Base-by-base conservation (phyloP, 441 rosid genomes). In the Pelargonium myrrhifolium region DNA sequence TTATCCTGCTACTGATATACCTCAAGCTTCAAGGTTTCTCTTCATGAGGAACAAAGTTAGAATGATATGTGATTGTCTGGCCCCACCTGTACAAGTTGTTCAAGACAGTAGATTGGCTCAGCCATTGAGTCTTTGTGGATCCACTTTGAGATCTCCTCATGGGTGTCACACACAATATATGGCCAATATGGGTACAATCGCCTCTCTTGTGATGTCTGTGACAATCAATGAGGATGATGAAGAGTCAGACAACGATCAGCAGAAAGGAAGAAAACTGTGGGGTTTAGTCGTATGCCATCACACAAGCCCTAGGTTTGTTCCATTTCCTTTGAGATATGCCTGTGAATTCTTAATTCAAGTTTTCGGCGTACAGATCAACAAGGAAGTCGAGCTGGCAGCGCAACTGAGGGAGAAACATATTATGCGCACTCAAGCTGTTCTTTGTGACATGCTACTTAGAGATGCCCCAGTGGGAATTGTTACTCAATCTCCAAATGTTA, bases 211-310 rank as follows among this genome's bases (percentile, higher is more conserved):
- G 66, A 86, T 92, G 92, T 83, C 96, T 37, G 89, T 89, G n/a
- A 87, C 84, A 6, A 83, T 87, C 62, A 85, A 83, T 70, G 94
- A 86, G 65, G 84, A 78, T 22, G 86, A 80, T 66, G 80, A 78
- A 59, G 87, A 81, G 70, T 65, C 66, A 64, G 77, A 77, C n/a
- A 74, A 71, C 42, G 79, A 79, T 71, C 80, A 74, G 47, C 84
- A 74, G 73, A 82, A 79, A 31, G 83, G 78, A 26, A 85, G 80
- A 74, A 86, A 79, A 42, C 72, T 87, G 71, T 89, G 94, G 92
- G 97, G 96, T 64, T 80, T 91, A 74, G 96, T 91, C 70, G 97
- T 91, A 75, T 91, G 97, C 83, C 97, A 91, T 77, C 93, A 89
- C 77, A 80, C 84, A 5, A 80, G 79, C 77, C 86, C 93, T 21